Evolutionary conservation across 2,329 filamentous ascomycete species (phyloP).

Genomic region (Claviceps pazoutovae): DNA sequence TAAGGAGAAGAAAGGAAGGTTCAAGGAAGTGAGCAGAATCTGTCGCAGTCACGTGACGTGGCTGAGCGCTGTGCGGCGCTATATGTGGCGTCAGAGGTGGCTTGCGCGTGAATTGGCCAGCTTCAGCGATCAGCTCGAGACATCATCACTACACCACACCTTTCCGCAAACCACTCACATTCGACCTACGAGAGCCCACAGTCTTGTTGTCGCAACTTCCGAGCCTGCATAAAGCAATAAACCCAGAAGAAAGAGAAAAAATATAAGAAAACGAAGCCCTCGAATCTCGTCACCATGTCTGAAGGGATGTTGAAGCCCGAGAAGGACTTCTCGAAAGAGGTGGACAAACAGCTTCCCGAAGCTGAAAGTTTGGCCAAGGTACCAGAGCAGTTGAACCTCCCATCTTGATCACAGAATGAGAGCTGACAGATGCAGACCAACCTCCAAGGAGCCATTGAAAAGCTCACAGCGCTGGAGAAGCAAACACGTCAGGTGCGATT

Average conservation of each 20-base stretch:
- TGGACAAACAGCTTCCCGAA: conserved; percentile 80
- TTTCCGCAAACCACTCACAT: background rate
- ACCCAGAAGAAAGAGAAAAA: background rate
- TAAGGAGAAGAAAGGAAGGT: too few species aligned
- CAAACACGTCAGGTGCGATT: conserved; percentile 76
- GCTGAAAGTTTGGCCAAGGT: conserved; percentile 83
- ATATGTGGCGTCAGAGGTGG: conserved; percentile 10
- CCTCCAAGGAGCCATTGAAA: conserved; percentile 79
- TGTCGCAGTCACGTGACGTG: conserved; percentile 8
- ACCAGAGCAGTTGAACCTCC: background rate
- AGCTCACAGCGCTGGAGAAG: conserved; percentile 84
- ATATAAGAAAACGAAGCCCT: background rate
- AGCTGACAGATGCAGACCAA: conserved; percentile 40
- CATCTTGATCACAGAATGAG: conserved; percentile 19
- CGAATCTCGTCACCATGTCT: conserved; percentile 45
- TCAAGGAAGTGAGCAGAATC: too few species aligned
- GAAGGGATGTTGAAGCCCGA: conserved; percentile 79
- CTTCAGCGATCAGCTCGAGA: conserved; percentile 11
- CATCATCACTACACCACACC: background rate
- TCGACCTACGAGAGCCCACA: background rate
- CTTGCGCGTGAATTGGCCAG: too few species aligned
- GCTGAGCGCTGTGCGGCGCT: conserved; percentile 16
- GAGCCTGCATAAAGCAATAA: background rate
- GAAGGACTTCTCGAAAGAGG: conserved; percentile 97
- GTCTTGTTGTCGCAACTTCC: background rate